phyloP scores from a whole-genome alignment of 768 basidiomycete species.

The Coprinopsis strossmayeri region DNA sequence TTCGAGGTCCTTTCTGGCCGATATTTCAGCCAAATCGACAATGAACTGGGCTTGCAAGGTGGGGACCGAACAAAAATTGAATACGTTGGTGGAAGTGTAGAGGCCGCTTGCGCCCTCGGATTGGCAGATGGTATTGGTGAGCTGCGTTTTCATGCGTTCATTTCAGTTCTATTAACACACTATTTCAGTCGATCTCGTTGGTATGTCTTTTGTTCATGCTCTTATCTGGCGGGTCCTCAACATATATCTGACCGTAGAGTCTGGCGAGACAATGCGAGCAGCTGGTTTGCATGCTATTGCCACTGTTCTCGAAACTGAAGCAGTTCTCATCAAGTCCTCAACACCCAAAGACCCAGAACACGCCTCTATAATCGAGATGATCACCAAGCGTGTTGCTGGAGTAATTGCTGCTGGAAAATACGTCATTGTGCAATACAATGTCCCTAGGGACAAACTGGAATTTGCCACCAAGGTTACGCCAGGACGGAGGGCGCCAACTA shows the following conservation, averaged over 20 bases:
- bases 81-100: slow-evolving; percentile 96
- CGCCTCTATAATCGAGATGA: slow-evolving; percentile 61
- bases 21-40: slow-evolving; percentile 70
- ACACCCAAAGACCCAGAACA: slow-evolving; percentile 57
- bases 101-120: slow-evolving; percentile 94
- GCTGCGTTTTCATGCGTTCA: no score
- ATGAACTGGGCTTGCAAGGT: slow-evolving; percentile 40
- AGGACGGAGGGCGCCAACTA: slow-evolving; percentile 83
- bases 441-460: slow-evolving; percentile 56
- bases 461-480: slow-evolving; percentile 73
- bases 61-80: slow-evolving; percentile 74
- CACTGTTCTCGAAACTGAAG: slow-evolving; percentile 77
- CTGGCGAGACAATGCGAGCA: slow-evolving; percentile 99
- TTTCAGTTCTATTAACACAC: no score
- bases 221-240: neutral
- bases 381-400: slow-evolving; percentile 86
- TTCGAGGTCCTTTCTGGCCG: slow-evolving; percentile 83
- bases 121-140: slow-evolving; percentile 94
- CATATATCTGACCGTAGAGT: slow-evolving; percentile 49
- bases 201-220: slow-evolving; percentile 35
- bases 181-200: slow-evolving; percentile 91
- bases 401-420: slow-evolving; percentile 85
- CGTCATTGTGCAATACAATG: slow-evolving; percentile 90
- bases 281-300: slow-evolving; percentile 92
- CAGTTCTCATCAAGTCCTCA: slow-evolving; percentile 85